phyloP scores from a whole-genome alignment of 192 early-diverging fungal species.

The Coemansia sp. region DNA sequence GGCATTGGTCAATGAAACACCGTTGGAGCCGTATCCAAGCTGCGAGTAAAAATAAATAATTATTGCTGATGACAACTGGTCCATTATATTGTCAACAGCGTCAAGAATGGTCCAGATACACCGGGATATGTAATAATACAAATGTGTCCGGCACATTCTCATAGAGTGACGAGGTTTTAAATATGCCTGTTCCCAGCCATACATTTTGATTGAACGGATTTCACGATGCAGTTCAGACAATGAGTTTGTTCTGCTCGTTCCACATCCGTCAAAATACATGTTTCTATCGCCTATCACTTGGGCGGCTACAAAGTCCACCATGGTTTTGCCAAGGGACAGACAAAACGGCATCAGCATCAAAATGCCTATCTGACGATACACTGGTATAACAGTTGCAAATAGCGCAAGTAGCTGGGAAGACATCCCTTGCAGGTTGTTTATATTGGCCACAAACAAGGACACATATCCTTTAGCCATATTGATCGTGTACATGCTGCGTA shows the following conservation, averaged over 20 bases:
- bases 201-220: constrained; percentile 30
- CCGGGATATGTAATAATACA: no score
- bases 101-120: not conserved
- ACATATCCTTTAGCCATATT: not conserved
- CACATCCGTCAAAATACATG: not conserved
- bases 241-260: no score
- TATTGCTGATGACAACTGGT: not conserved
- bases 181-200: constrained; percentile 32
- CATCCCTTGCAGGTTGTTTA: not conserved
- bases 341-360: constrained; percentile 15
- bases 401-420: not conserved
- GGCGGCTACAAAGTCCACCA: not conserved
- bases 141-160: not conserved
- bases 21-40: not conserved
- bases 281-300: constrained; percentile 6
- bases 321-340: not conserved
- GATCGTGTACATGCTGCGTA: constrained; percentile 3
- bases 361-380: constrained; percentile 24
- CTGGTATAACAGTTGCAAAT: not conserved
- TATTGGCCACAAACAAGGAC: not conserved
- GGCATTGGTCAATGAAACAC: no score
- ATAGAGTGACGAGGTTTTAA: not conserved
- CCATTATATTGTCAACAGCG: not conserved
- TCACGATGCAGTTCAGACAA: constrained; percentile 15
- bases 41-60: constrained; percentile 17